Conservation (phyloP, 2,329 filamentous ascomycete genomes). For the Botrytis cinerea region DNA sequence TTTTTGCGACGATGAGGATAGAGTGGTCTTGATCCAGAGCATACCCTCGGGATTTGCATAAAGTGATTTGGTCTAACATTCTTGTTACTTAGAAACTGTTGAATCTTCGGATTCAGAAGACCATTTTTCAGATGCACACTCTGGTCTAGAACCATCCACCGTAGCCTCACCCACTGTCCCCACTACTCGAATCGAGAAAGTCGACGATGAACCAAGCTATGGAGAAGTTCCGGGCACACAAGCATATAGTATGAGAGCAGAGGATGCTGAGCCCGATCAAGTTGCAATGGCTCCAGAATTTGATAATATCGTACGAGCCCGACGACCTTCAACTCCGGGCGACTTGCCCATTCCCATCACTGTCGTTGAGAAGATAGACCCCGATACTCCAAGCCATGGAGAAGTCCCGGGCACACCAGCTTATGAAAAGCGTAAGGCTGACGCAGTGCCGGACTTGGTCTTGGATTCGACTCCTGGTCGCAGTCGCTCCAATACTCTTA, state of each 20-base stretch:
- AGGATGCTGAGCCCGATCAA: constrained; percentile 62
- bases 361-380: constrained; percentile 58
- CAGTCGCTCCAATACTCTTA: constrained; percentile 31
- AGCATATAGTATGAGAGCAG: constrained; percentile 56
- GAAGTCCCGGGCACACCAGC: constrained; percentile 63
- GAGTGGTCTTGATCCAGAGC: background rate
- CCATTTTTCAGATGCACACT: constrained; percentile 68
- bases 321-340: constrained; percentile 33
- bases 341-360: constrained; percentile 55
- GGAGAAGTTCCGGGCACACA: constrained; percentile 64
- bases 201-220: constrained; percentile 58
- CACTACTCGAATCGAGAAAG: constrained; percentile 59
- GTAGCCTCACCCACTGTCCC: constrained; percentile 53
- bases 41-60: background rate
- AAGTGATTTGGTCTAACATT: background rate
- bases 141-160: constrained; percentile 47
- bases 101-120: constrained; percentile 65
- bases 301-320: constrained; percentile 14
- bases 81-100: constrained; percentile 32
- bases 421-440: constrained; percentile 55
- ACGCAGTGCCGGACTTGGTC: constrained; percentile 63
- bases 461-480: constrained; percentile 42
- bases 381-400: constrained; percentile 55
- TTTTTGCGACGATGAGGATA: background rate
- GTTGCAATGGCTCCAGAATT: constrained; percentile 46